A percentile compares a stretch with the other conserved stretches of the same genome.
Evolutionary conservation across 1,284 basidiomycete species (phyloP).

Genomic region (Kwoniella shivajii): DNA sequence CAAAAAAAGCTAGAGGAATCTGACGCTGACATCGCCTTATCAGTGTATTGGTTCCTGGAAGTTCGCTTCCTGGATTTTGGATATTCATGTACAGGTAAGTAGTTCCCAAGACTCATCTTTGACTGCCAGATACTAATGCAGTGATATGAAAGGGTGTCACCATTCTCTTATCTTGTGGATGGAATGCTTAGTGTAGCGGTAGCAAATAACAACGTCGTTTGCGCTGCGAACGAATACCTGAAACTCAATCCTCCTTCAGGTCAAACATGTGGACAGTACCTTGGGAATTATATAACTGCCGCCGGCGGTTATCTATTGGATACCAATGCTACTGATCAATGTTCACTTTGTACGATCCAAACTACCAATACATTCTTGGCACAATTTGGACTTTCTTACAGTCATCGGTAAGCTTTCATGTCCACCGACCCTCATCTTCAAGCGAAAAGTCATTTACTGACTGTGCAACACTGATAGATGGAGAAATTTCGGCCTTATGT

Average conservation of each 20-base stretch:
- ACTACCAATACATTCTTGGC: slow-evolving; percentile 64
- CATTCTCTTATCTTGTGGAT: slow-evolving; percentile 63
- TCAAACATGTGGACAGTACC: slow-evolving; percentile 53
- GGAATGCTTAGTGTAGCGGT: slow-evolving; percentile 52
- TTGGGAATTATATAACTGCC: slow-evolving; percentile 37
- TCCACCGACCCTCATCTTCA: slow-evolving; percentile 1
- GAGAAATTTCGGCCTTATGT: slow-evolving; percentile 66
- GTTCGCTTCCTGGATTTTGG: slow-evolving; percentile 71
- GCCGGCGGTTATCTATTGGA: slow-evolving; percentile 33
- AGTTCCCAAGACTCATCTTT: no score
- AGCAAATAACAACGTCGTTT: slow-evolving; percentile 48
- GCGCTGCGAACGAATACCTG: slow-evolving; percentile 51
- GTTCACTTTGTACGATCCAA: slow-evolving; percentile 53
- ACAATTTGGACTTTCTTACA: slow-evolving; percentile 62
- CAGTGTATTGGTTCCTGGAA: slow-evolving; percentile 54
- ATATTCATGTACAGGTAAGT: slow-evolving; percentile 82
- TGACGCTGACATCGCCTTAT: slow-evolving; percentile 24
- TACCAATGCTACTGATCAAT: slow-evolving; percentile 39
- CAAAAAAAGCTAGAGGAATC: slow-evolving; percentile 7
- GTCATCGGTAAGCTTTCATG: slow-evolving; percentile 50
- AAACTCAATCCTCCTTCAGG: slow-evolving; percentile 49
- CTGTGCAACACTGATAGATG: slow-evolving; percentile 51
- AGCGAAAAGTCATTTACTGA: neutral
- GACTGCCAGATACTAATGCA: no score
- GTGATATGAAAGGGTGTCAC: no score